Evolutionary conservation across 345 rosid species (phyloP).

Genomic region (Rhodomyrtus tomentosa): DNA sequence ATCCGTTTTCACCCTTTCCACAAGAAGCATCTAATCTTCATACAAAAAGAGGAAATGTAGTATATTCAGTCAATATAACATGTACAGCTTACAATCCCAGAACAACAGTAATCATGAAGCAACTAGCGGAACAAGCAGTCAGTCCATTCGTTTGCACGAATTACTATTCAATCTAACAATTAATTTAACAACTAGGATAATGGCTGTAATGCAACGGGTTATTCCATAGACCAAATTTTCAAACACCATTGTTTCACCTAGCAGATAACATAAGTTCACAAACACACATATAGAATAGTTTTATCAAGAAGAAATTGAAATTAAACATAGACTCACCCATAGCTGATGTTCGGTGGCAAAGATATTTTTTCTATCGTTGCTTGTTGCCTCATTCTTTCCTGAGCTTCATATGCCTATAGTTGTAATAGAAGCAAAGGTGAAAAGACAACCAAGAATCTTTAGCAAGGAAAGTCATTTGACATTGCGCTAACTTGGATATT

Average conservation of each 20-base stretch:
- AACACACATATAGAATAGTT: background rate
- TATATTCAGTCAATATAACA: background rate
- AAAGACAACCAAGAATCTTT: background rate
- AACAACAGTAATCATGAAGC: background rate
- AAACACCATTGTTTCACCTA: background rate
- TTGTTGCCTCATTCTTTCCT: constrained; percentile 69
- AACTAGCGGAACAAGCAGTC: background rate
- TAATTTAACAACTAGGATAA: background rate
- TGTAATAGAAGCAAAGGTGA: background rate
- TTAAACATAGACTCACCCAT: constrained; percentile 33
- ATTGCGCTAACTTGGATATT: background rate
- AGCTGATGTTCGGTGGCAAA: constrained; percentile 51
- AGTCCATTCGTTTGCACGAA: background rate
- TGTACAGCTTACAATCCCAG: background rate
- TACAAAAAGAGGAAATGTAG: background rate
- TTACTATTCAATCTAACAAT: background rate
- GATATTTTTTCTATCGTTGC: constrained; percentile 44
- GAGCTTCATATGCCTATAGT: constrained; percentile 66
- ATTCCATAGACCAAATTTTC: background rate
- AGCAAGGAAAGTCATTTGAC: background rate
- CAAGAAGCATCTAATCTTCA: background rate
- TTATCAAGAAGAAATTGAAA: background rate
- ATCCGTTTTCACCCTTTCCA: background rate
- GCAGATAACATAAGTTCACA: background rate
- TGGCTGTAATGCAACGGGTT: background rate